Evolutionary conservation across 2,329 filamentous ascomycete genomes (phyloP).

Genomic region (Metarhizium sp.): DNA sequence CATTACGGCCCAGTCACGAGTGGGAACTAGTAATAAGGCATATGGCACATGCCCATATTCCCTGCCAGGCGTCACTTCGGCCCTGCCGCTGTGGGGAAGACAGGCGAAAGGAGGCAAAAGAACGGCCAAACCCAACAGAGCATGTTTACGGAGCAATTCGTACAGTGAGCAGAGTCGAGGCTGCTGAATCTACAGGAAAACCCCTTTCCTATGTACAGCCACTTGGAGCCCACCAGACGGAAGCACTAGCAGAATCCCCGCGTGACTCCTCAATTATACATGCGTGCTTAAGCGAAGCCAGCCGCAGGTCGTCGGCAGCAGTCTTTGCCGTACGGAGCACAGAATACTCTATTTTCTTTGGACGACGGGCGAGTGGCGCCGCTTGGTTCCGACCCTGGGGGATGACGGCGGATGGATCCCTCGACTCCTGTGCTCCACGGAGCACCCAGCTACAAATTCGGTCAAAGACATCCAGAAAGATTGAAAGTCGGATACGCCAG

Average conservation of each 20-base stretch:
- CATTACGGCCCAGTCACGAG: background rate
- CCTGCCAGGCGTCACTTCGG: background rate
- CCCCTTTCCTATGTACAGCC: background rate
- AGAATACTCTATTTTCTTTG: constrained; percentile 1
- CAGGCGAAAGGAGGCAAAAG: background rate
- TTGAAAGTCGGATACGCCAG: background rate
- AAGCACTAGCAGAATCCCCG: constrained; percentile 5
- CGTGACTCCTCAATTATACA: constrained; percentile 6
- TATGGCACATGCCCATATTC: background rate
- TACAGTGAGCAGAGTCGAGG: background rate
- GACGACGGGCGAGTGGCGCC: background rate
- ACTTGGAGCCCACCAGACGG: background rate
- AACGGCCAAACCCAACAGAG: background rate
- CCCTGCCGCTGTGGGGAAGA: background rate
- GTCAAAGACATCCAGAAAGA: background rate
- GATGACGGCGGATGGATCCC: background rate
- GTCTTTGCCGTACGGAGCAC: background rate
- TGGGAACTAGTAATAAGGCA: no score
- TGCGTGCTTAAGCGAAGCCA: constrained; percentile 5
- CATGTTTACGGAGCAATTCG: background rate
- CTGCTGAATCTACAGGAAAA: background rate
- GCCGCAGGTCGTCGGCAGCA: background rate
- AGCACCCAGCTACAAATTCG: background rate
- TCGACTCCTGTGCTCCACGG: background rate
- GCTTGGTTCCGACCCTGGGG: constrained; percentile 6